Evolutionary conservation across 1,284 basidiomycete genomes (phyloP).

Genomic region (Leccinum insigne): DNA sequence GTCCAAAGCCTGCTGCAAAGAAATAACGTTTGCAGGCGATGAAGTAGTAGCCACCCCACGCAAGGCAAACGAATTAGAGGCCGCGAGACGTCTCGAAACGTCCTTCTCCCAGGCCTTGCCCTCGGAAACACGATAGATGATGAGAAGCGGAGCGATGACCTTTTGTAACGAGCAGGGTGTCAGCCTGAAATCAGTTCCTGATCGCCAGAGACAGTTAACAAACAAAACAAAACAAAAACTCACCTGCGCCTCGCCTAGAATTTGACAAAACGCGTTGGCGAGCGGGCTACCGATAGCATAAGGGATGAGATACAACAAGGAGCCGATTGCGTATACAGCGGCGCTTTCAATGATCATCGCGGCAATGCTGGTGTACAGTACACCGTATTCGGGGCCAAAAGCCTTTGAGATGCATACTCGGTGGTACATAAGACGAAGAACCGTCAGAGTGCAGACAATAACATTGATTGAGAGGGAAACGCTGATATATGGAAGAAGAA

Average conservation of each 20-base stretch:
- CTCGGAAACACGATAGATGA: constrained; percentile 34
- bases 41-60: constrained; percentile 7
- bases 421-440: constrained; percentile 33
- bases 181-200: background rate
- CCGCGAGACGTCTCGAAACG: constrained; percentile 7
- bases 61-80: constrained; percentile 5
- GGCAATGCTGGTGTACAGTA: constrained; percentile 29
- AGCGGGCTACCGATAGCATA: constrained; percentile 23
- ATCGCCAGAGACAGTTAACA: background rate
- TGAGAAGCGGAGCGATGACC: constrained; percentile 34
- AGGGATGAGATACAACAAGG: constrained; percentile 31
- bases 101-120: constrained; percentile 33
- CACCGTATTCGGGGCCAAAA: constrained; percentile 31
- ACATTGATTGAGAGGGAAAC: constrained; percentile 34
- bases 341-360: constrained; percentile 33
- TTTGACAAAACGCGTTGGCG: constrained; percentile 31
- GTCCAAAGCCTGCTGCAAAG: background rate
- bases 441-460: constrained; percentile 28
- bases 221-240: background rate
- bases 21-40: background rate
- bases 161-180: background rate
- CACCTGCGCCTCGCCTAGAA: constrained; percentile 33
- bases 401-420: constrained; percentile 28
- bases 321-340: constrained; percentile 30
- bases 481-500: constrained; percentile 32